phyloP scores from a whole-genome alignment of 225 moss, liverwort and hornwort genomes.

The Neckera pumila region DNA sequence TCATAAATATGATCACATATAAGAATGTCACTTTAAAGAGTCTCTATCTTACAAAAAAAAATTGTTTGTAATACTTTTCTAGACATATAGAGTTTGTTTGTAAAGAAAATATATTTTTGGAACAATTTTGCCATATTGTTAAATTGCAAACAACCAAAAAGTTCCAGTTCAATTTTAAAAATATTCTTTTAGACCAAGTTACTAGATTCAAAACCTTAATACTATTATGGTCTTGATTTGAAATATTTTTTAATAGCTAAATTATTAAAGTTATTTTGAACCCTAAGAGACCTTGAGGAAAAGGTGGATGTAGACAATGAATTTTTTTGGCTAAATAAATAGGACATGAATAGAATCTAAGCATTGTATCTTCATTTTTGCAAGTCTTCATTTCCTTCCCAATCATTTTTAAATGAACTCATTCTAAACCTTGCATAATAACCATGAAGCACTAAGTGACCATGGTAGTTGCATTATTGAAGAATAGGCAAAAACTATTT shows the following conservation, averaged over 20 bases:
- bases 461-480: background rate
- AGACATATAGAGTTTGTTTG: no score
- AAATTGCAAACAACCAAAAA: background rate
- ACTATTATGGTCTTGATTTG: fast-evolving
- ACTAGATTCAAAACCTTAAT: background rate
- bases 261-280: fast-evolving
- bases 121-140: fast-evolving
- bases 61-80: background rate
- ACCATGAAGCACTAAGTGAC: fast-evolving
- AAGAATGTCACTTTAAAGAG: fast-evolving
- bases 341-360: background rate
- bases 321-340: background rate
- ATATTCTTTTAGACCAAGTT: fast-evolving
- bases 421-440: background rate
- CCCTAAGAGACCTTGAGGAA: fast-evolving
- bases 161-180: fast-evolving
- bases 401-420: background rate
- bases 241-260: background rate
- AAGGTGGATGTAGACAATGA: background rate
- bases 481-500: background rate
- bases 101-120: background rate
- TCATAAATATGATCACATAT: fast-evolving
- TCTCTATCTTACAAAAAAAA: background rate
- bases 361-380: background rate
- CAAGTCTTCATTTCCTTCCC: background rate